Evolutionary conservation across 805 yeast species (phyloP), one percentile per base, ranked within the genome.

Genomic region (Saturnispora mendoncae): DNA sequence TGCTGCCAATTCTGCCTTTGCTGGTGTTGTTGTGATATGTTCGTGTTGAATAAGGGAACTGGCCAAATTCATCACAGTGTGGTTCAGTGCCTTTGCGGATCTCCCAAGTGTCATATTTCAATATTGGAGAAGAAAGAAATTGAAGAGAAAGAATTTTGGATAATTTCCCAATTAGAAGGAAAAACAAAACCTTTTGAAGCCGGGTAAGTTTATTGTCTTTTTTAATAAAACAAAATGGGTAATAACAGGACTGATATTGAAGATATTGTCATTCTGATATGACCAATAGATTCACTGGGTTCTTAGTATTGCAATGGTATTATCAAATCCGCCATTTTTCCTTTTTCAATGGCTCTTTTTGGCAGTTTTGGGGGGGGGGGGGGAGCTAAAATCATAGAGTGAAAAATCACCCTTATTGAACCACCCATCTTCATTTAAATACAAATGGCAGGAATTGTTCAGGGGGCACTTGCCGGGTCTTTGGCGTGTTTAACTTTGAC

Each of bases 1-100:
- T 44, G 77, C 81, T 0, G 86, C 74, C 46, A 76, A 77, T 57
- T 77, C 79, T 36, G 90, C 88, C 58, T 80, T 81, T 21, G 84
- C 82, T 47, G 72, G 74, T 1, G 94, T 83, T 0, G 92, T 81
- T 5, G 75, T 69, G 41, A 83, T 74, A 15, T 80, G 69, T 51
- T 82, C 92, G 51, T 82, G 76, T 58, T 80, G 79, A 27, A 83
- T 66, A 28, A 83, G 60, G 10, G 83, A 78, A 2, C 84, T 68
- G 17, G 76, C 84, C 53, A 82, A 62, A 55, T 83, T 82, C 50
- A 78, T 69, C 54, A 82, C 56, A 39, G 80, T 65, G 23, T 80
- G 76, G 39, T 67, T 68, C 40, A 76, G 65, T 48, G 73, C 79
- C 32, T 75, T 63, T 8, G 72, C 62, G 19, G 69, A 64, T 51